These are phyloP conservation scores for Lactifluus pinguis DNA, from an alignment of 768 basidiomycete species.

Conservation along the genomic window DNA sequence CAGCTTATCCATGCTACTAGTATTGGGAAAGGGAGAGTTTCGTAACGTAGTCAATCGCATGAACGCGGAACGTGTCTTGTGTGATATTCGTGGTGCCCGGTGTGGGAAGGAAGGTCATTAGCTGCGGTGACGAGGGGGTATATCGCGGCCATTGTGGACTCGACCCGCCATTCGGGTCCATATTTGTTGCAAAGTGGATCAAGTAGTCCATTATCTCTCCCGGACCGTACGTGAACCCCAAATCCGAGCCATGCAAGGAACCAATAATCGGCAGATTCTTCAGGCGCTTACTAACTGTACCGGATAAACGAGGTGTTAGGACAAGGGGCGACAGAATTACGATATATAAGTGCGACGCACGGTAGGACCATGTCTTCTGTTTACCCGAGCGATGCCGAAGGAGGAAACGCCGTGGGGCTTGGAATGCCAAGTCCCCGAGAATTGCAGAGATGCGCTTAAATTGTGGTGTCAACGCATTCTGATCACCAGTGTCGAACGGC, in stretches of 20 bases:
- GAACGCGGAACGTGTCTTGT: slow-evolving; percentile 19
- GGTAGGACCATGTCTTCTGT: slow-evolving; percentile 29
- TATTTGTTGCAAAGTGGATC: slow-evolving; percentile 22
- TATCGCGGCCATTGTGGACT: slow-evolving; percentile 15
- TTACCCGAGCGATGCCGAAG: slow-evolving; percentile 25
- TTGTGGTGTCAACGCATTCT: too few relatives aligned
- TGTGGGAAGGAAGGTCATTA: slow-evolving; percentile 13
- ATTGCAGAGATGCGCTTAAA: slow-evolving; percentile 25
- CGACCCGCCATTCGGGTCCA: slow-evolving; percentile 23
- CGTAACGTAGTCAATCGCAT: not conserved
- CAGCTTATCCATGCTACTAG: too few relatives aligned
- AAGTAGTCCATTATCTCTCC: slow-evolving; percentile 5
- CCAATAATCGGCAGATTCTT: slow-evolving; percentile 26
- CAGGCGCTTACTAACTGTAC: slow-evolving; percentile 29
- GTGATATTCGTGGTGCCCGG: not conserved
- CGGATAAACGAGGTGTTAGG: not conserved
- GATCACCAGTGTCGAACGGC: too few relatives aligned
- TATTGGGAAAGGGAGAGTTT: not conserved
- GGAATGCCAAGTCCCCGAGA: slow-evolving; percentile 30
- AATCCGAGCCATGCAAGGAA: slow-evolving; percentile 13
- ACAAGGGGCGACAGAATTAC: not conserved
- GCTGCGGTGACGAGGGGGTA: not conserved
- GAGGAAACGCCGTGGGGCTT: slow-evolving; percentile 18
- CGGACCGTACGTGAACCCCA: slow-evolving; percentile 1
- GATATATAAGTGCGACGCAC: slow-evolving; percentile 22